phyloP scores from a whole-genome alignment of 1,284 basidiomycete species.

The Amylostereum areolatum region DNA sequence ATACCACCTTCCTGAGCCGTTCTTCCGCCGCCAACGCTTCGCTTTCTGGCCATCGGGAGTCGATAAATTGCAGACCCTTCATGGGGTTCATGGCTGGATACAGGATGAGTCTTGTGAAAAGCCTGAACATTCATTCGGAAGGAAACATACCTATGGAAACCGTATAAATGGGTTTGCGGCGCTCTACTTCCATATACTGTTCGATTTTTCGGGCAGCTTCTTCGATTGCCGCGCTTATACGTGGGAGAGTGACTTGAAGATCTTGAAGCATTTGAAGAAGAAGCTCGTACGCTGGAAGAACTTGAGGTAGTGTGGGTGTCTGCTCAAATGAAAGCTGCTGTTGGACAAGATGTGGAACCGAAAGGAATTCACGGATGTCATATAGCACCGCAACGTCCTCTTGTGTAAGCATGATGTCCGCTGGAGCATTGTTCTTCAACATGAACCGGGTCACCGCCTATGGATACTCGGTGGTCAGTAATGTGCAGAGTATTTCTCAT shows the following conservation, averaged over 20 bases:
- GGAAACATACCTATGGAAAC: slow-evolving; percentile 26
- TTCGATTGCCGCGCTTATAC: slow-evolving; percentile 11
- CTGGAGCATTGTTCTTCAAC: no score
- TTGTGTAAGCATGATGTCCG: neutral
- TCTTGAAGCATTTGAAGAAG: slow-evolving; percentile 9
- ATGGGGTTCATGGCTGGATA: neutral
- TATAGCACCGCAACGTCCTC: slow-evolving; percentile 10
- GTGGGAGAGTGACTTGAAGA: neutral
- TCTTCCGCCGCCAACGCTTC: neutral
- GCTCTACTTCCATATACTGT: slow-evolving; percentile 22
- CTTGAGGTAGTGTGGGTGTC: slow-evolving; percentile 18
- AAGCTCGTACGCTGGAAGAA: slow-evolving; percentile 14
- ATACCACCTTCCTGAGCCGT: neutral
- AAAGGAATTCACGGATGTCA: slow-evolving; percentile 17
- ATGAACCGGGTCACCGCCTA: no score
- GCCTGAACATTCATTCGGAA: no score
- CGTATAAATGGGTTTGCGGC: slow-evolving; percentile 23
- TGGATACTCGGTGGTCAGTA: no score
- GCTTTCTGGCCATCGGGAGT: neutral
- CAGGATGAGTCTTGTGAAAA: no score
- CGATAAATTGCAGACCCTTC: neutral
- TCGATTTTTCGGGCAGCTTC: slow-evolving; percentile 22
- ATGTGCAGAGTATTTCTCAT: slow-evolving; percentile 3
- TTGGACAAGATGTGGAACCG: slow-evolving; percentile 15
- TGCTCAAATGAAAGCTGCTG: slow-evolving; percentile 18